A percentile compares a stretch with the other conserved stretches of the same genome.
These are phyloP conservation scores for Salix suchowensis DNA, from an alignment of 345 rosid genomes.

Conservation along the genomic window DNA sequence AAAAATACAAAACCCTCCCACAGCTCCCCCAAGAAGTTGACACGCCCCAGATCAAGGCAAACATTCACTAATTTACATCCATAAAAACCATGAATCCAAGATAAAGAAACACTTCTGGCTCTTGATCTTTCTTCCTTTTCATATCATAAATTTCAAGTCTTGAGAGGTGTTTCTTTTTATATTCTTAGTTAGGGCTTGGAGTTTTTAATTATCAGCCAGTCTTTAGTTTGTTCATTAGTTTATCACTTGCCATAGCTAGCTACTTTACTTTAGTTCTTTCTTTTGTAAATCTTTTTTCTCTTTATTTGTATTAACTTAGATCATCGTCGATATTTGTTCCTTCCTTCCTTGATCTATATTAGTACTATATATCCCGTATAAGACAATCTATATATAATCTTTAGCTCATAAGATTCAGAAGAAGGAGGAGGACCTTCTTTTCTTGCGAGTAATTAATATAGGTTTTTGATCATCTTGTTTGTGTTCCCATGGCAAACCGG, in stretches of 20 bases:
- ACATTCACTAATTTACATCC: neutral
- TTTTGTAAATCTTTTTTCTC: neutral
- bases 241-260: neutral
- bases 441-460: neutral
- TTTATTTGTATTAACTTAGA: neutral
- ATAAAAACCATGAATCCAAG: neutral
- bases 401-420: too few relatives aligned
- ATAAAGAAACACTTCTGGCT: neutral
- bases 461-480: neutral
- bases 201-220: neutral
- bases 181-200: neutral
- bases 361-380: neutral
- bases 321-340: neutral
- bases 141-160: neutral
- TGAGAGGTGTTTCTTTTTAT: neutral
- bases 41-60: constrained; percentile 20
- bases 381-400: too few relatives aligned
- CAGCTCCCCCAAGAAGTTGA: constrained; percentile 17
- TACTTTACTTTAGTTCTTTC: neutral
- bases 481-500: constrained; percentile 18
- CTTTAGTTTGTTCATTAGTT: neutral
- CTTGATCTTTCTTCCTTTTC: neutral
- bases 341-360: neutral
- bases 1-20: constrained; percentile 8
- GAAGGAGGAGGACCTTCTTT: neutral